Percentiles rank a stretch among this genome's conserved stretches.
Conservation (phyloP, 1,284 basidiomycete species). For the Macrocystidia cucumis region DNA sequence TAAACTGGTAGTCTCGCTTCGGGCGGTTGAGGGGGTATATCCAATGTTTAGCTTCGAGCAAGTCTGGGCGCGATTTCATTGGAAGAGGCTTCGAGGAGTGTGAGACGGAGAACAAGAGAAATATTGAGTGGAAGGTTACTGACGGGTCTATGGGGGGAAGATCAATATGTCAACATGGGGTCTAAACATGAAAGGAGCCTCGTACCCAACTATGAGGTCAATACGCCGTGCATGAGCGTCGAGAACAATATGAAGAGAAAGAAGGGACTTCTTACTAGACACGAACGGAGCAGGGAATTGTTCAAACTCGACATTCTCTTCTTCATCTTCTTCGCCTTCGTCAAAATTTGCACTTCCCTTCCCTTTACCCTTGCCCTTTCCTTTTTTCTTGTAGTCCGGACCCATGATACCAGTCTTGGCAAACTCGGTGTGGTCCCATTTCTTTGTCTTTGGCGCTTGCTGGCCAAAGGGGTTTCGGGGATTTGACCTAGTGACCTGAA, state of each 20-base stretch:
- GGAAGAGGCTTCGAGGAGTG: constrained; percentile 45
- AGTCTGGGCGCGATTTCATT: constrained; percentile 73
- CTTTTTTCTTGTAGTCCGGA: constrained; percentile 39
- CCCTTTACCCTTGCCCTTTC: constrained; percentile 42
- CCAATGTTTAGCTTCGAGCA: constrained; percentile 80
- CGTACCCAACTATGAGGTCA: constrained; percentile 1
- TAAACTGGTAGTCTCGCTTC: constrained; percentile 92
- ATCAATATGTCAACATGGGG: too few species aligned
- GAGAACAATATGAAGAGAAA: background rate
- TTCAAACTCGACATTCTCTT: constrained; percentile 61
- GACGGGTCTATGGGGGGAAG: constrained; percentile 18
- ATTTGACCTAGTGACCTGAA: constrained; percentile 34
- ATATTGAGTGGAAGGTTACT: constrained; percentile 5
- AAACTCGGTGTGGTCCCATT: constrained; percentile 83
- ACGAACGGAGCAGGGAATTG: constrained; percentile 77
- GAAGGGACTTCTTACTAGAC: constrained; percentile 44
- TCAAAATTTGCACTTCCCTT: constrained; percentile 32
- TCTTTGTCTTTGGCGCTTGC: constrained; percentile 58
- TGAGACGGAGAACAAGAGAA: constrained; percentile 25
- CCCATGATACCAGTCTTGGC: constrained; percentile 64
- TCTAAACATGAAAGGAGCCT: constrained; percentile 3
- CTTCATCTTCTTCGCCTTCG: constrained; percentile 42
- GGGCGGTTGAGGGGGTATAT: constrained; percentile 88
- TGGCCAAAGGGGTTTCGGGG: constrained; percentile 40
- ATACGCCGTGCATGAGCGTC: background rate